A percentile compares a stretch with the other conserved stretches of the same genome.
phyloP scores from a whole-genome alignment of 441 rosid species.

The Geranium incanum region DNA sequence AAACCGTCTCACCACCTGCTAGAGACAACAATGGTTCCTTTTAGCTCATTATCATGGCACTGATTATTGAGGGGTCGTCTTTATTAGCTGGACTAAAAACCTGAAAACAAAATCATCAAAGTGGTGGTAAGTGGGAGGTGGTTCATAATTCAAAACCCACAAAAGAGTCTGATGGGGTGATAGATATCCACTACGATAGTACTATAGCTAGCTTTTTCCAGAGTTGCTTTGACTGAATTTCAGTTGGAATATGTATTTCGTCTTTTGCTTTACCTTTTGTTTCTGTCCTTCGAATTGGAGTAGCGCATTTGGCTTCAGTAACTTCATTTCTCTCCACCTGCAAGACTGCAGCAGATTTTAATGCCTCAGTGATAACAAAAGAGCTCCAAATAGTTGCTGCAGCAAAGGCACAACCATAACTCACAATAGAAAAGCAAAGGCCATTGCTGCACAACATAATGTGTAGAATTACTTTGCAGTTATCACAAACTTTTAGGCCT shows the following conservation, averaged over 20 bases:
- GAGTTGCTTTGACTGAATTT: conserved; percentile 18
- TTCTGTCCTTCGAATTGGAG: neutral
- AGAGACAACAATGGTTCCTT: neutral
- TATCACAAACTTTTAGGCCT: neutral
- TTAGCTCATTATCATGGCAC: neutral
- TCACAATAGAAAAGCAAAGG: neutral
- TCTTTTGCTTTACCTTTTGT: neutral
- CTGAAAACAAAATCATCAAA: conserved; percentile 13
- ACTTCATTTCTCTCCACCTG: conserved; percentile 1
- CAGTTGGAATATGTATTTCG: neutral
- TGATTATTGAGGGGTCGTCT: neutral
- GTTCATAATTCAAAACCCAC: conserved; percentile 18
- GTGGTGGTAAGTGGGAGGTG: conserved; percentile 21
- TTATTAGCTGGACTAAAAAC: neutral
- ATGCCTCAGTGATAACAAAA: neutral
- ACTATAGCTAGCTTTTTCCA: conserved; percentile 17
- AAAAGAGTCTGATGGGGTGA: conserved; percentile 16
- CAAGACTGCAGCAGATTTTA: neutral
- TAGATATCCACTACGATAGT: conserved; percentile 21
- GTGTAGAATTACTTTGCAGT: neutral
- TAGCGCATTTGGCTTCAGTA: neutral
- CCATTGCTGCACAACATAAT: neutral
- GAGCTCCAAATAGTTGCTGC: neutral
- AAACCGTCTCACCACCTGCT: neutral
- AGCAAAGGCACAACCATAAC: neutral